Base-by-base conservation (phyloP, 1,139 yeast genomes). In the Taiozyma sp. region DNA sequence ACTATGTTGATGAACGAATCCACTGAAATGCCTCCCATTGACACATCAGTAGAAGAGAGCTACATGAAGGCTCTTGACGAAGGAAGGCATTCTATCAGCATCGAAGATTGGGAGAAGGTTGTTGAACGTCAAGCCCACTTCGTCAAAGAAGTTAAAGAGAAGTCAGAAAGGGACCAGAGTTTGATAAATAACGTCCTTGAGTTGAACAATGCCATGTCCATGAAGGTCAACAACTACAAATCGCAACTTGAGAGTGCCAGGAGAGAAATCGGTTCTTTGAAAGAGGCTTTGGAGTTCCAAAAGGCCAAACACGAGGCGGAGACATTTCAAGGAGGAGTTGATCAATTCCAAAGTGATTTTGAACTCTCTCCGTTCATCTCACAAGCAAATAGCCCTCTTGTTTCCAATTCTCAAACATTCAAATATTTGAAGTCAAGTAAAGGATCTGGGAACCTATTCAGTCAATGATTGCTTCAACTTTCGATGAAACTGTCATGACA, bases 111-210 rank as follows among this genome's bases (percentile, higher is more conserved):
- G 59, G 41, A 51, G 23, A 29, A 36, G 2, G 41, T 58, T 19
- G 49, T 54, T 29, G 51, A 51, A 4, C 46, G 52, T 32, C 57
- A 54, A 36, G 23, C 28, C 24, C 16, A 5, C 2, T 28, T 49
- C n/a, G 43, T 41, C 12, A 30, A 43, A 4, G 48, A 44, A 16
- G 50, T 48, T 8, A 43, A 45, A 27, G 30, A 41, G 28, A 54
- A 47, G 40, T 22, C 52, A 9, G 40, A 47, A 5, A 14, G 46
- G 30, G 56, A 53, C 39, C 51, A 44, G 41, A 32, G 19, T 19
- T 56, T 58, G 57, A 54, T 57, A 16, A 48, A 51, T n/a, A 54
- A 50, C 27, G 50, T 57, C 4, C 52, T 58, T 44, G 58, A 58
- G 34, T 47, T 58, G 44, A 58, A 57, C 48, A 57, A 54, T 43